Conservation (phyloP, 2,329 filamentous ascomycete species). For the Rhytidhysteron rufulum region DNA sequence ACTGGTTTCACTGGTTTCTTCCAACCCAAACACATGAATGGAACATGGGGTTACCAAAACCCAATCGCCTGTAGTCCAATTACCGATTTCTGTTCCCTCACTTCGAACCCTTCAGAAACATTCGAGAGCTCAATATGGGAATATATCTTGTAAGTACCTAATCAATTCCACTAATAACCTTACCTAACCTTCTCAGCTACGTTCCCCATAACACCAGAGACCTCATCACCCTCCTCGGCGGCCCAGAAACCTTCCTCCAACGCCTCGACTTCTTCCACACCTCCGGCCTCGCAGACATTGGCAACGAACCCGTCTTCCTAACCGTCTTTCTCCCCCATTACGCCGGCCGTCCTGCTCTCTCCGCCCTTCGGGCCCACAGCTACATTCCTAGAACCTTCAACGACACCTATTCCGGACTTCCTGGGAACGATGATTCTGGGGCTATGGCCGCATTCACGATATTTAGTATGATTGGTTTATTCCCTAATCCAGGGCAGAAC, state of each 20-base stretch:
- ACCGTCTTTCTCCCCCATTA: conserved; percentile 46
- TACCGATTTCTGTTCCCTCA: conserved; percentile 27
- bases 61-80: conserved; percentile 43
- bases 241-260: conserved; percentile 36
- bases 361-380: conserved; percentile 37
- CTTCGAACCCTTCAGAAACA: conserved; percentile 56
- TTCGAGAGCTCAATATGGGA: conserved; percentile 72
- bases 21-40: conserved; percentile 64
- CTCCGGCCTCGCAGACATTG: conserved; percentile 42
- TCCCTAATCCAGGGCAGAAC: conserved; percentile 46
- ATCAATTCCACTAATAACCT: background rate
- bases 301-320: conserved; percentile 46
- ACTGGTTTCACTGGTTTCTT: conserved; percentile 69
- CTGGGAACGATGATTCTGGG: conserved; percentile 46
- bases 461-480: conserved; percentile 43
- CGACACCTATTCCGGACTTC: conserved; percentile 36
- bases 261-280: conserved; percentile 45
- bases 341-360: conserved; percentile 41
- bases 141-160: conserved; percentile 59
- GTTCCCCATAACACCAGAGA: conserved; percentile 43
- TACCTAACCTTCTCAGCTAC: conserved; percentile 19
- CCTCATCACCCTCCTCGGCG: conserved; percentile 39
- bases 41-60: conserved; percentile 65
- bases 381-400: conserved; percentile 46
- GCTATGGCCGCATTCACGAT: conserved; percentile 45